Evolutionary conservation across 805 yeast species (phyloP).

Genomic region (Starmerella vaccinii): DNA sequence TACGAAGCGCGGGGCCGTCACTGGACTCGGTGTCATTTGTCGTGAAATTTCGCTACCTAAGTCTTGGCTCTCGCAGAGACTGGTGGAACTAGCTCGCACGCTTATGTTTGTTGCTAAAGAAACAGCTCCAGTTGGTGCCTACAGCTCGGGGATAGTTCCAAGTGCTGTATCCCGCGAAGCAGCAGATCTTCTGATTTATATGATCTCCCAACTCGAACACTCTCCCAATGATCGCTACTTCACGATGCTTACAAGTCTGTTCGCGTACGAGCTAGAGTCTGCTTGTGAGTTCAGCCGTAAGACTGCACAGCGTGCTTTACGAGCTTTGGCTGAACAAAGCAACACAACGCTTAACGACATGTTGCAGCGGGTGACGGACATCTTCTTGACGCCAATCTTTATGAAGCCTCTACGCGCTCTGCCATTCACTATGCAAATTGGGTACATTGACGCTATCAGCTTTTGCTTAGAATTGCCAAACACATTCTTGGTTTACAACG

Average conservation of each 20-base stretch:
- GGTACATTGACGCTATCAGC: slow-evolving; percentile 94
- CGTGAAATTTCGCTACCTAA: slow-evolving; percentile 58
- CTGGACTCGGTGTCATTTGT: slow-evolving; percentile 68
- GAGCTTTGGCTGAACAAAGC: slow-evolving; percentile 59
- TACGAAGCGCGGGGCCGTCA: slow-evolving; percentile 76
- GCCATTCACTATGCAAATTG: slow-evolving; percentile 98
- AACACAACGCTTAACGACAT: slow-evolving; percentile 59
- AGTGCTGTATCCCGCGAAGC: slow-evolving; percentile 65
- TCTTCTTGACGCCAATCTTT: slow-evolving; percentile 83
- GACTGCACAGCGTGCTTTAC: slow-evolving; percentile 64
- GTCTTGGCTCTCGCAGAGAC: slow-evolving; percentile 64
- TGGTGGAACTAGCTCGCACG: slow-evolving; percentile 75
- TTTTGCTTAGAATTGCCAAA: slow-evolving; percentile 74
- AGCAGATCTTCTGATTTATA: slow-evolving; percentile 49
- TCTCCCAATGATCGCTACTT: slow-evolving; percentile 59
- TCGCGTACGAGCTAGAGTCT: slow-evolving; percentile 87
- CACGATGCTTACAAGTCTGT: slow-evolving; percentile 72
- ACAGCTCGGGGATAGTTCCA: slow-evolving; percentile 76
- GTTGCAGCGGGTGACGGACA: slow-evolving; percentile 71
- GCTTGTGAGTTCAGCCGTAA: slow-evolving; percentile 74
- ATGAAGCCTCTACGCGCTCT: slow-evolving; percentile 93
- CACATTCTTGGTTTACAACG: slow-evolving; percentile 75
- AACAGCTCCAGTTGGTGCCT: slow-evolving; percentile 18
- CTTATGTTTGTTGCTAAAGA: slow-evolving; percentile 84
- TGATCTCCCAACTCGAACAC: slow-evolving; percentile 34